Evolutionary conservation across 2,329 filamentous ascomycete genomes (phyloP).

Genomic region (Ilyonectria sp.): DNA sequence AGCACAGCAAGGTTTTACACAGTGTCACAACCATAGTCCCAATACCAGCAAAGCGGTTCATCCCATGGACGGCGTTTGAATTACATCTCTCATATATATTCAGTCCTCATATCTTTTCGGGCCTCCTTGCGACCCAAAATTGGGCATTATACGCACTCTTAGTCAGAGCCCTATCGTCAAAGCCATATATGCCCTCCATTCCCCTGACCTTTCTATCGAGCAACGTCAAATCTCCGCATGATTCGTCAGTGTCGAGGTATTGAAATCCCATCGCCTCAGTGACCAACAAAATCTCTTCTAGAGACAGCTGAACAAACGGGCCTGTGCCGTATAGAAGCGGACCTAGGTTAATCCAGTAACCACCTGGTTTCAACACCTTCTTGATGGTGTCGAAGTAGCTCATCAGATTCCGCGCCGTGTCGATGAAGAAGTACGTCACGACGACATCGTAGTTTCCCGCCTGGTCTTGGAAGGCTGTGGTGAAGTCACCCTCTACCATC

Average conservation of each 20-base stretch:
- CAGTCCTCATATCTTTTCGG: background rate
- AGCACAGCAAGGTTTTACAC: no score
- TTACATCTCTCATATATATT: no score
- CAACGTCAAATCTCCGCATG: conserved; percentile 62
- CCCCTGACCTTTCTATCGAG: conserved; percentile 58
- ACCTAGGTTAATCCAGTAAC: conserved; percentile 70
- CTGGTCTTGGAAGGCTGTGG: conserved; percentile 54
- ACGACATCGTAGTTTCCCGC: conserved; percentile 61
- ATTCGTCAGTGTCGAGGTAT: conserved; percentile 60
- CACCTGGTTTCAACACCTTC: conserved; percentile 61
- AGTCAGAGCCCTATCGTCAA: conserved; percentile 64
- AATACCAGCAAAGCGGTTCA: no score
- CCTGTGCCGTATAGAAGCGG: conserved; percentile 69
- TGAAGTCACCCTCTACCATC: conserved; percentile 71
- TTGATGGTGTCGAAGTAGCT: conserved; percentile 69
- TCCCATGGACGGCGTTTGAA: no score
- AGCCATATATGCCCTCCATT: conserved; percentile 66
- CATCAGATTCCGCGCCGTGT: conserved; percentile 71
- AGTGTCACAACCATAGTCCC: no score
- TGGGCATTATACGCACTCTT: conserved; percentile 70
- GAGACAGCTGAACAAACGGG: conserved; percentile 68
- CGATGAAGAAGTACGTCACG: conserved; percentile 73
- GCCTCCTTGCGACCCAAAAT: conserved; percentile 64
- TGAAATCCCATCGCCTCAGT: conserved; percentile 66
- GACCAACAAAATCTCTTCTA: conserved; percentile 67